Percentiles rank a stretch among this genome's conserved stretches.
These are phyloP conservation scores for Fusarium aywerte DNA, from an alignment of 2,329 filamentous ascomycete species.

Conservation along the genomic window DNA sequence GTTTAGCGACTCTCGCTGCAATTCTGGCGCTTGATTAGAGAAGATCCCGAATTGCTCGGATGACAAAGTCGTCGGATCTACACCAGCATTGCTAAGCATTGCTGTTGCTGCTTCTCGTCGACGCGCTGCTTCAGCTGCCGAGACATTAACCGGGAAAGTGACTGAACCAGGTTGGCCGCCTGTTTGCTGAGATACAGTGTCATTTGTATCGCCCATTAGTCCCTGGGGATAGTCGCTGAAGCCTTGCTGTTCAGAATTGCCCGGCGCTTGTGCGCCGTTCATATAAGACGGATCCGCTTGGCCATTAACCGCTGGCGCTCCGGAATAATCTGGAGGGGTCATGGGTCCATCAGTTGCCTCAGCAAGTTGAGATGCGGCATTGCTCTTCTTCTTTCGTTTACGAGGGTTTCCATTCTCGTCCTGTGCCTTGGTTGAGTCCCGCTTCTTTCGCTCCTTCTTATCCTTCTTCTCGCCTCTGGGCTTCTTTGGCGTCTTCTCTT, in stretches of 20 bases:
- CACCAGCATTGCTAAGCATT: conserved; percentile 58
- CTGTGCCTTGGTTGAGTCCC: conserved; percentile 39
- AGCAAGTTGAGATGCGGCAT: conserved; percentile 31
- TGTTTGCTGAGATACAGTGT: conserved; percentile 10
- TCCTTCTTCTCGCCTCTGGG: conserved; percentile 47
- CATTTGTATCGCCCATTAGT: conserved; percentile 28
- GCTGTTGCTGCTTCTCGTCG: conserved; percentile 61
- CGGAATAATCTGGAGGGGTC: conserved; percentile 29
- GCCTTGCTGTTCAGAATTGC: conserved; percentile 5
- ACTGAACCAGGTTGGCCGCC: conserved; percentile 27
- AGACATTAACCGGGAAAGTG: conserved; percentile 49
- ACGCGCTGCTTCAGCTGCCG: conserved; percentile 61
- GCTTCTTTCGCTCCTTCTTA: conserved; percentile 42
- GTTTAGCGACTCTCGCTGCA: conserved; percentile 65
- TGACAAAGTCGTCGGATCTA: conserved; percentile 64
- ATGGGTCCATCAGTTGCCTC: conserved; percentile 17
- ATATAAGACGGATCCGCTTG: conserved; percentile 16
- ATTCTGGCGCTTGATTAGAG: conserved; percentile 66
- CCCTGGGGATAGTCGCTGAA: conserved; percentile 34
- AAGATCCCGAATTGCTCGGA: conserved; percentile 69
- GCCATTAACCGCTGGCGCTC: conserved; percentile 6
- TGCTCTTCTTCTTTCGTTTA: conserved; percentile 47
- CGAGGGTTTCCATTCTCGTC: conserved; percentile 43
- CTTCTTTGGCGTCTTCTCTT: conserved; percentile 44
- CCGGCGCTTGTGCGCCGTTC: conserved; percentile 12